Base-by-base conservation (phyloP, 495 filamentous ascomycete species). In the Letharia columbiana region DNA sequence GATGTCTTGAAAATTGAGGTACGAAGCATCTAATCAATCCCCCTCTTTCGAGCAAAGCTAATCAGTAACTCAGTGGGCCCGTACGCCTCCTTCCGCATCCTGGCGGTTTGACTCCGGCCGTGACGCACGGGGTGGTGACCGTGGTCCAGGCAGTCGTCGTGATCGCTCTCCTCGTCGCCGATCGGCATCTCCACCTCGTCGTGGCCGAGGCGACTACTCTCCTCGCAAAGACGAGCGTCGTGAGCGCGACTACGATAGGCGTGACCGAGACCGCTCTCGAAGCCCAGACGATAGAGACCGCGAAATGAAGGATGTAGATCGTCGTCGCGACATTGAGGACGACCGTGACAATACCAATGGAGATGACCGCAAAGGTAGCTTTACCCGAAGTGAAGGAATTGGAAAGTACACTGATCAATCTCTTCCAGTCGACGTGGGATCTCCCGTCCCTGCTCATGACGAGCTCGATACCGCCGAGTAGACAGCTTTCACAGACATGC, bases 1-100 rank as follows among this genome's bases (percentile, higher is more conserved):
- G 94, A 99, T 70, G 76, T 96, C 58, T 75, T 99, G 81, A 99
- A 99, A 79, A 98, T 99, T 70, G 94, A 99, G 84, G 94, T 96
- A 80, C 72, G 54, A 42, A 56, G 17, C 52, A 28, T 40, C n/a
- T 23, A 0, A 44, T 9, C 23, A 23, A 4, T 3, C 28, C 9
- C 17, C n/a, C 5, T 42, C 45, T 60, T 58, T n/a, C 5, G 35
- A 44, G 35, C 18, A 13, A 10, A n/a, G 35, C 61, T 76, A 68
- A 77, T 42, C 12, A 31, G 40, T 20, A 63, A 20, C 65, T 10
- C 65, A 99, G 94, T 99, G 94, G 94, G 94, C 94, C 71, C 90
- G 94, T 69, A 99, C 94, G 72, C 94, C 94, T 59, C 94, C 95
- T 23, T 99, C 94, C 57, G 95, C 95, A 57, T 97, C 93, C 63